Conservation (phyloP, 1,139 yeast species). For the Zygosaccharomyces pseudobailii region DNA sequence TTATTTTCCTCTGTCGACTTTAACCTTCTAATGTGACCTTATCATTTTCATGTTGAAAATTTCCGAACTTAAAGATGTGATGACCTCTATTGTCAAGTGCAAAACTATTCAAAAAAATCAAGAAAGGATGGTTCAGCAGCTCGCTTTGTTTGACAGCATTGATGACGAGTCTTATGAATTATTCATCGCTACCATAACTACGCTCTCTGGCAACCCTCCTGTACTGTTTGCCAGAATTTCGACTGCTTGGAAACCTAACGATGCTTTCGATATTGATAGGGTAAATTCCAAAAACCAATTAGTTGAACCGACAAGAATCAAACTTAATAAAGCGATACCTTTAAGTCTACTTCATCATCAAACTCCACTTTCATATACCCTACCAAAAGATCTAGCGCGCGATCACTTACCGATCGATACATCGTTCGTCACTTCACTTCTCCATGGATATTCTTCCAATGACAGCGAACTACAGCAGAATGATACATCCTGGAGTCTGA, state of each 20-base stretch:
- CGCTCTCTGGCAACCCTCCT: conserved; percentile 37
- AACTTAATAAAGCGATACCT: conserved; percentile 24
- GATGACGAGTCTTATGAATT: conserved; percentile 32
- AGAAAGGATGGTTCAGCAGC: conserved; percentile 37
- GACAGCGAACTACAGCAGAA: conserved; percentile 2
- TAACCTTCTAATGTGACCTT: not conserved
- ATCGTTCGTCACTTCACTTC: not conserved
- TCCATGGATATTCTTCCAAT: conserved; percentile 1
- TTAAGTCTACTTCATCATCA: conserved; percentile 9
- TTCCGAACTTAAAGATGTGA: not conserved
- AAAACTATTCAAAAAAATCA: not conserved
- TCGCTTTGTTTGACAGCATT: conserved; percentile 34
- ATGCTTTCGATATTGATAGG: conserved; percentile 25
- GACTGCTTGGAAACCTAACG: conserved; percentile 35
- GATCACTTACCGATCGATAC: conserved; percentile 12
- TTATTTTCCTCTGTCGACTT: not conserved
- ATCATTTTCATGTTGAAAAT: not conserved
- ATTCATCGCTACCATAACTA: conserved; percentile 32
- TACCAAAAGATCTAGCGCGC: conserved; percentile 10
- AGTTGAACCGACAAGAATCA: conserved; percentile 31
- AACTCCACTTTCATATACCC: conserved; percentile 9
- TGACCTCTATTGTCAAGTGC: not conserved
- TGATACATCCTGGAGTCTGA: conserved; percentile 52
- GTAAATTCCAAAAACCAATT: conserved; percentile 30
- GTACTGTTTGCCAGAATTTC: conserved; percentile 29